Conservation (phyloP, 2,329 filamentous ascomycete species). For the Lachnellula occidentalis region DNA sequence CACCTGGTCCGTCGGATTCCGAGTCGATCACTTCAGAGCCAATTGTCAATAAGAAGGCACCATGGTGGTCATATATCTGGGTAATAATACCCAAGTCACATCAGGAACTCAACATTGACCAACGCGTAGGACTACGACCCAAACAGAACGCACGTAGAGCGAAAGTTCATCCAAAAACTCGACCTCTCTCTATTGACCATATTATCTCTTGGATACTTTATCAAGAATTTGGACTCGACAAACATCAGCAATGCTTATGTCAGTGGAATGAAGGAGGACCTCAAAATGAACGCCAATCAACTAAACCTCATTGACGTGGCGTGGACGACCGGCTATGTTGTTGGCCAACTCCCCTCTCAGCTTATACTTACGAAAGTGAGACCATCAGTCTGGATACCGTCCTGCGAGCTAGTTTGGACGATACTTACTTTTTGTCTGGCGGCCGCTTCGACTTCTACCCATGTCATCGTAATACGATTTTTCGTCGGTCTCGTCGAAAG, state of each 20-base stretch:
- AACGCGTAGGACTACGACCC: conserved; percentile 24
- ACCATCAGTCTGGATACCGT: conserved; percentile 40
- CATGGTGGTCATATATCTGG: conserved; percentile 28
- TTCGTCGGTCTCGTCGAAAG: conserved; percentile 34
- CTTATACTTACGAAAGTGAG: conserved; percentile 37
- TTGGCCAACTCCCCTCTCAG: conserved; percentile 39
- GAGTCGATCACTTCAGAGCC: conserved; percentile 6
- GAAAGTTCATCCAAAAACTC: conserved; percentile 25
- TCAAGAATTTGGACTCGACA: conserved; percentile 27
- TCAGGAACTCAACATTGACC: background rate
- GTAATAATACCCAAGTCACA: conserved; percentile 7
- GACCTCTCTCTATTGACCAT: conserved; percentile 26
- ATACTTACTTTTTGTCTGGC: conserved; percentile 34
- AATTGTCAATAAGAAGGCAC: conserved; percentile 10
- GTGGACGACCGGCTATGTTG: conserved; percentile 51
- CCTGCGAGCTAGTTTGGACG: conserved; percentile 36
- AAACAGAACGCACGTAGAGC: conserved; percentile 14
- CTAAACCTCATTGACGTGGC: conserved; percentile 35
- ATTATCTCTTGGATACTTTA: conserved; percentile 26
- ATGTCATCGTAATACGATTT: conserved; percentile 39
- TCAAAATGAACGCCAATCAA: conserved; percentile 40
- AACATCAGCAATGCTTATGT: conserved; percentile 37
- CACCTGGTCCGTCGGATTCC: conserved; percentile 1
- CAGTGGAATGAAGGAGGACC: conserved; percentile 43
- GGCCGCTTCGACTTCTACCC: conserved; percentile 29